Conservation (phyloP, 2,329 filamentous ascomycete species). For the Fusarium oxysporum region DNA sequence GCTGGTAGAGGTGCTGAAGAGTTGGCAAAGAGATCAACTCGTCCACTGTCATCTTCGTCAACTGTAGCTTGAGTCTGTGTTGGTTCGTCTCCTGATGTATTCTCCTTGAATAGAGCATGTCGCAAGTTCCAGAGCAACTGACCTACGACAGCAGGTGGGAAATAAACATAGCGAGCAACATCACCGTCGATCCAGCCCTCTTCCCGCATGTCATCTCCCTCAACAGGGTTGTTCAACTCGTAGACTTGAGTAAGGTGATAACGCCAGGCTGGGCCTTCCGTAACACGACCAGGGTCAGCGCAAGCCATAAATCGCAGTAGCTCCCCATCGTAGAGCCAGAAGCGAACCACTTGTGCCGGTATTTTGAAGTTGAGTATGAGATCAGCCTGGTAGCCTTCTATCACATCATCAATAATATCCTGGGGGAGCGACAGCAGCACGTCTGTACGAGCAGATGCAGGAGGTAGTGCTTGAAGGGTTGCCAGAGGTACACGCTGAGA, state of each 20-base stretch:
- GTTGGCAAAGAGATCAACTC: constrained; percentile 37
- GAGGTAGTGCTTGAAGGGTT: constrained; percentile 60
- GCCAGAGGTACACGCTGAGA: constrained; percentile 64
- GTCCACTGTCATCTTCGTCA: constrained; percentile 26
- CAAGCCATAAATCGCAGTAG: constrained; percentile 70
- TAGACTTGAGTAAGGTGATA: constrained; percentile 62
- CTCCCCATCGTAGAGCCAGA: constrained; percentile 71
- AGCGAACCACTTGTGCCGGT: constrained; percentile 64
- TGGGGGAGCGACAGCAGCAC: constrained; percentile 64
- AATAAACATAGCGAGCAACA: constrained; percentile 64
- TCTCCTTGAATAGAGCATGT: constrained; percentile 58
- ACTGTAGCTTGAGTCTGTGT: constrained; percentile 16
- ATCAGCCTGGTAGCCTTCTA: constrained; percentile 63
- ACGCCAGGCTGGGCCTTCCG: constrained; percentile 38
- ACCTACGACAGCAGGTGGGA: constrained; percentile 68
- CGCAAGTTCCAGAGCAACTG: constrained; percentile 69
- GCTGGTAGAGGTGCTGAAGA: constrained; percentile 28
- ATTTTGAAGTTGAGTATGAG: constrained; percentile 68
- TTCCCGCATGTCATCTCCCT: constrained; percentile 62
- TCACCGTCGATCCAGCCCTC: constrained; percentile 65
- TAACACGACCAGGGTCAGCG: constrained; percentile 57
- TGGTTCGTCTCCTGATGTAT: constrained; percentile 38
- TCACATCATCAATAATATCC: constrained; percentile 61
- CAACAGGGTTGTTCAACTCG: constrained; percentile 70
- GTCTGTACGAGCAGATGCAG: constrained; percentile 63